Evolutionary conservation across 2,329 filamentous ascomycete species (phyloP).

Genomic region (Hypoxylon sp.): DNA sequence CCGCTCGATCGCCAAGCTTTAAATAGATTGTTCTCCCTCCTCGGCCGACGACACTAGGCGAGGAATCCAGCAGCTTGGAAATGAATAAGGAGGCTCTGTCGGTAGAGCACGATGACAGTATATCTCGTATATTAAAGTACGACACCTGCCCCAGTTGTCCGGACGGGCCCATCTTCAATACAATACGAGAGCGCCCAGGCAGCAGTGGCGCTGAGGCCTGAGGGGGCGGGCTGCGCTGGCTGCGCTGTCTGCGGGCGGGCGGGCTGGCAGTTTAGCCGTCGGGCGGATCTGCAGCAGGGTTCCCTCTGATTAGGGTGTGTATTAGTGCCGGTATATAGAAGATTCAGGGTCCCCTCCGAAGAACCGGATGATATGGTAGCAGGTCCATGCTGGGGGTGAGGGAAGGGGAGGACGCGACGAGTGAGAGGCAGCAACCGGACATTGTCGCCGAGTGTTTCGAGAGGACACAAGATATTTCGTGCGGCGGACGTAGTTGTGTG

Average conservation of each 20-base stretch:
- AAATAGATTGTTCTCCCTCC: neutral
- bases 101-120: constrained; percentile 22
- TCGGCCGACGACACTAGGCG: neutral
- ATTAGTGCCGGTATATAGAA: constrained; percentile 35
- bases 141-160: constrained; percentile 23
- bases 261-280: constrained; percentile 27
- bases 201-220: too few species aligned
- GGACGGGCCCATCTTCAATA: constrained; percentile 21
- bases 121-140: constrained; percentile 28
- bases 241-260: too few species aligned
- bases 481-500: constrained; percentile 35
- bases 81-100: constrained; percentile 20
- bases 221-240: too few species aligned
- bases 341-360: constrained; percentile 32
- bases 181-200: too few species aligned
- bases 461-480: constrained; percentile 18
- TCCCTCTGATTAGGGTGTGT: constrained; percentile 22
- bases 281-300: constrained; percentile 37
- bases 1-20: constrained; percentile 3
- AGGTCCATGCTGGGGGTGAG: constrained; percentile 28
- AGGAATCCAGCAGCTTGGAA: constrained; percentile 29
- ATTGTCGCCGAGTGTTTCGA: constrained; percentile 27
- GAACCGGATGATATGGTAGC: constrained; percentile 34
- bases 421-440: constrained; percentile 25
- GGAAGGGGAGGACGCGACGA: constrained; percentile 17